A percentile compares a stretch with the other conserved stretches of the same genome.
These are phyloP conservation scores for Hydnum rufescens DNA, from an alignment of 768 basidiomycete genomes.

Conservation along the genomic window DNA sequence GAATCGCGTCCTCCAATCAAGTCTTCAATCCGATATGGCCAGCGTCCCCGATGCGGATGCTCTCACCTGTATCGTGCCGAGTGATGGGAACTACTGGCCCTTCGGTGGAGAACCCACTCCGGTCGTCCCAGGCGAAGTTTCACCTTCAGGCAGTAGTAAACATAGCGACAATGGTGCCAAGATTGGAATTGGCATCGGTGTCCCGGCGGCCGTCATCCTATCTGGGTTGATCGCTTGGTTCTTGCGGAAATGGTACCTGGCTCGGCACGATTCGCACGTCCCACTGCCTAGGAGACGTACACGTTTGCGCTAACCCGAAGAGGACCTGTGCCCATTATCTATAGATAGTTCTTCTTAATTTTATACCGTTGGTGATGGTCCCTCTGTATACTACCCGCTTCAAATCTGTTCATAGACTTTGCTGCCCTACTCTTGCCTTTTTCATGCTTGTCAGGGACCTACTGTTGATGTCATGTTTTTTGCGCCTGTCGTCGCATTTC, in stretches of 20 bases:
- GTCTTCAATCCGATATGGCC: conserved; percentile 26
- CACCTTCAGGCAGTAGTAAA: conserved; percentile 3
- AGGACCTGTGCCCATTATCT: no score
- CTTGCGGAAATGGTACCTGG: background rate
- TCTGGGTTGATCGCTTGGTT: background rate
- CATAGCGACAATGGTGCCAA: conserved; percentile 20
- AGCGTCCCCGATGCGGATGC: conserved; percentile 32
- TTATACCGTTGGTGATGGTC: no score
- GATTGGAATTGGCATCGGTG: conserved; percentile 32
- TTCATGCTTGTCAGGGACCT: no score
- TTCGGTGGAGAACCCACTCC: conserved; percentile 33
- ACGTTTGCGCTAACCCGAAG: no score
- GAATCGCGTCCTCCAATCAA: conserved; percentile 23
- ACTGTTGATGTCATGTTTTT: no score
- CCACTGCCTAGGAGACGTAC: no score
- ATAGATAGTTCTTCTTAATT: no score
- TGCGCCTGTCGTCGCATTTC: no score
- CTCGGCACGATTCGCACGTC: background rate
- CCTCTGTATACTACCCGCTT: no score
- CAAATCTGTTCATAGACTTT: no score
- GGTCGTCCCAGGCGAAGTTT: conserved; percentile 3
- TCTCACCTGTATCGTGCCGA: conserved; percentile 44
- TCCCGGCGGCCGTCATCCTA: conserved; percentile 26
- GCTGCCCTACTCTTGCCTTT: no score
- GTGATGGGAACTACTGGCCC: conserved; percentile 54